Conservation (phyloP, 352 stramenopile species). For the Pythium grandisporangium region DNA sequence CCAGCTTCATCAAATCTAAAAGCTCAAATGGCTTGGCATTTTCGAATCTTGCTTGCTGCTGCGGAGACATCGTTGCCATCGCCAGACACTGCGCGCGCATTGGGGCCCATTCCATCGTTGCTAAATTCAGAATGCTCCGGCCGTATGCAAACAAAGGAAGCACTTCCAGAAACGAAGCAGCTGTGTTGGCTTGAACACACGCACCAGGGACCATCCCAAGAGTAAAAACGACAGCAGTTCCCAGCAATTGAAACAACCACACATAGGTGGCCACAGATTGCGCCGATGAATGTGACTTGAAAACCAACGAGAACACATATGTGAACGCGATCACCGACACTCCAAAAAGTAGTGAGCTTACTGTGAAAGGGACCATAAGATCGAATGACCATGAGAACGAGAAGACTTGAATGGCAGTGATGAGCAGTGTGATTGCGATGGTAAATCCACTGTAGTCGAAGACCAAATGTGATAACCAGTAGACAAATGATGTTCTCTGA, state of each 20-base stretch:
- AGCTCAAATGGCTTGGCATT: conserved; percentile 1
- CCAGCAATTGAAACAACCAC: conserved; percentile 63
- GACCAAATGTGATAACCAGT: conserved; percentile 60
- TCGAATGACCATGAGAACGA: conserved; percentile 11
- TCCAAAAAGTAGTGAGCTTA: conserved; percentile 30
- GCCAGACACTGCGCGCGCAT: conserved; percentile 34
- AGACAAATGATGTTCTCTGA: conserved; percentile 30
- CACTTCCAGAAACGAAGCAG: conserved; percentile 35
- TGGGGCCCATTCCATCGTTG: conserved; percentile 30
- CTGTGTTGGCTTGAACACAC: conserved; percentile 31
- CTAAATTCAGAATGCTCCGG: conserved; percentile 34
- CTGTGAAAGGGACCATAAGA: conserved; percentile 20
- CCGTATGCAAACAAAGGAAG: conserved; percentile 58
- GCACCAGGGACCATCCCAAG: conserved; percentile 39
- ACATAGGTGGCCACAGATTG: conserved; percentile 74
- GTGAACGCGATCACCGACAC: conserved; percentile 54
- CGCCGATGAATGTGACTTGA: conserved; percentile 66
- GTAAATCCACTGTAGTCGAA: conserved; percentile 50
- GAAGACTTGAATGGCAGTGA: conserved; percentile 10
- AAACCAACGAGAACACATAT: conserved; percentile 58
- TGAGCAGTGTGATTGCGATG: conserved; percentile 18
- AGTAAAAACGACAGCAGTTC: conserved; percentile 24
- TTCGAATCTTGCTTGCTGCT: not conserved
- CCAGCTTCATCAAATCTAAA: conserved; percentile 10
- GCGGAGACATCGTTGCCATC: conserved; percentile 22